Evolutionary conservation across 495 filamentous ascomycete species (phyloP), one percentile per base, ranked within the genome.

Genomic region (Hypomontagnella submonticulosa): DNA sequence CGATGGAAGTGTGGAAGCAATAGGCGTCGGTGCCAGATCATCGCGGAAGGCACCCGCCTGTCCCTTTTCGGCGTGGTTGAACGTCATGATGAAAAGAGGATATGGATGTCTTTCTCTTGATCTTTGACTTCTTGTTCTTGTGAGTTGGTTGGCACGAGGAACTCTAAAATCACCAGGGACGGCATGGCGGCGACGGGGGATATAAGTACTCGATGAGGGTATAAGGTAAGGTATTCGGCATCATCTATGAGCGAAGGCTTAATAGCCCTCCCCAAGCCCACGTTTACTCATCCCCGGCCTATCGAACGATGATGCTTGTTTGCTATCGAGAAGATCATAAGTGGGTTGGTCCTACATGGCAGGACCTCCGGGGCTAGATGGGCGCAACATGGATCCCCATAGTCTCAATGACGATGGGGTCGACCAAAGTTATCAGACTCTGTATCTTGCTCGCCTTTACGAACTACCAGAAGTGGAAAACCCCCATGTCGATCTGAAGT

Each of bases 51-150:
- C 55, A 60, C 50, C 60, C 43, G 40, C 43, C 36, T 61, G 66
- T 47, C 49, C 56, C 51, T 69, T 69, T 69, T 69, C 66, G 49
- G 65, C 54, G 48, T 63, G 30, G 40, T 57, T 46, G 32, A 4
- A 18, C n/a, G 60, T 51, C 66, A 69, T 69, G 34, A 15, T 61
- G 66, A 61, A 64, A 69, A 64, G 36, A 69, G 60, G 46, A 50
- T 50, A 36, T 46, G 57, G 56, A 60, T 64, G 43, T 63, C 60
- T 69, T 42, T 63, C 43, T 56, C 23, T n/a, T 69, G 36, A 47
- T 60, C 32, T 51, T 20, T 47, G 12, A 33, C 44, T 61, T 60
- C 19, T 55, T 59, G 37, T 36, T 58, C 54, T 68, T 32, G 50
- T 18, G 53, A 54, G 30, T 60, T 63, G 65, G 41, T 68, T 68